Base-by-base conservation (phyloP, 2,329 filamentous ascomycete species). In the Arthrobotrys musiformis region DNA sequence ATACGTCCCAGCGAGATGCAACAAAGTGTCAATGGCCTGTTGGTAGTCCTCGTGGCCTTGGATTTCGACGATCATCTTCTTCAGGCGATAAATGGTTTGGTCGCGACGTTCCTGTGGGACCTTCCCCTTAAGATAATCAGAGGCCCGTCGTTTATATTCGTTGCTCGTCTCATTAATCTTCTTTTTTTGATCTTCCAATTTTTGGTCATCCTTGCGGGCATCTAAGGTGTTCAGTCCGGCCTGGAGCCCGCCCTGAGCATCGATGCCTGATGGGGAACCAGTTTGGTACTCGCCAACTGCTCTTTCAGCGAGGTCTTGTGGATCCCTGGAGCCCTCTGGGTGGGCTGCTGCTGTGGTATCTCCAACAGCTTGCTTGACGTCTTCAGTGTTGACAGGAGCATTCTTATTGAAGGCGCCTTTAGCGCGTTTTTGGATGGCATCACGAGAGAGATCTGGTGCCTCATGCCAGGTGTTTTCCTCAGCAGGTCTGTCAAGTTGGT, bases 31-130 rank as follows among this genome's bases (percentile, higher is more conserved):
- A 79, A 99, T 91, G n/a, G 95, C 95, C 83, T 92, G 88, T 80
- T 94, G 90, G 84, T 98, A 99, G 81, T 99, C 94, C 73, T 92
- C 89, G 82, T 98, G 95, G 70, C 94, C 92, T 85, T 99, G 95
- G 81, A 97, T 93, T 85, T 99, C 95, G 52, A 97, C 90, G 42
- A 99, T 86, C 92, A 98, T 97, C 89, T 98, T 98, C 90, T 94
- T 99, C 80, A 99, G 85, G 40, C 95, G 92, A 88, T 90, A 97
- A 81, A 97, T 90, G 69, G 90, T 91, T 86, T 97, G 93, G 6
- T 98, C 93, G 77, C 94, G 93, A 76, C 95, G 93, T 84, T 98
- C 94, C 84, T 94, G 86, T 0, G 95, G 94, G 84, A 99, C 88
- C 87, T 98, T 99, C 81, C 90, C 88, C 80, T 89, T 87, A 68